A percentile compares a stretch with the other conserved stretches of the same genome.
Conservation (phyloP, 768 basidiomycete species). For the Russula compacta region DNA sequence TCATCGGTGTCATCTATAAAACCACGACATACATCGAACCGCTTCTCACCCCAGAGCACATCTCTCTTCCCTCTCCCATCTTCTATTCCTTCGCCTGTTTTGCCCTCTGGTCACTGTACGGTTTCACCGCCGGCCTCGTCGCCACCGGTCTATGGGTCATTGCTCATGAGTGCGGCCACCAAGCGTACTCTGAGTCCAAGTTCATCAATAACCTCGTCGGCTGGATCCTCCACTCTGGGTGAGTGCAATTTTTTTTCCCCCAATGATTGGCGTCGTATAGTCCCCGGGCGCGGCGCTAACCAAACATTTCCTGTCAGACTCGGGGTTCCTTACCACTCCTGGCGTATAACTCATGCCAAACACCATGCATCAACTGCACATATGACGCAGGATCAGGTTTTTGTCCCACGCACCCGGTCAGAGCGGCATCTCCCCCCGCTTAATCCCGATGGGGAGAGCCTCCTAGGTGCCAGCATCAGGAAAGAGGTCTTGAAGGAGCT, state of each 20-base stretch:
- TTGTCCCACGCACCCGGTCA: slow-evolving; percentile 84
- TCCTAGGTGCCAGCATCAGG: slow-evolving; percentile 53
- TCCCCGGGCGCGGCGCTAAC: neutral
- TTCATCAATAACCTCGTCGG: slow-evolving; percentile 86
- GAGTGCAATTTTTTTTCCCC: slow-evolving; percentile 24
- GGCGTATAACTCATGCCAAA: slow-evolving; percentile 89
- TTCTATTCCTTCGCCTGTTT: slow-evolving; percentile 56
- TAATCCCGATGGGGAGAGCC: slow-evolving; percentile 58
- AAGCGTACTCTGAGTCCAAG: slow-evolving; percentile 92
- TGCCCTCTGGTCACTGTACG: slow-evolving; percentile 71
- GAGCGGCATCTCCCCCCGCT: slow-evolving; percentile 55
- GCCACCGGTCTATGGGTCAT: slow-evolving; percentile 92
- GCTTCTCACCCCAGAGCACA: slow-evolving; percentile 44
- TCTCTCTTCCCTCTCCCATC: slow-evolving; percentile 49
- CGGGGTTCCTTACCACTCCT: slow-evolving; percentile 94
- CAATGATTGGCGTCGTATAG: neutral
- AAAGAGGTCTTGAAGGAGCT: slow-evolving; percentile 64
- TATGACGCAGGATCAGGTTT: slow-evolving; percentile 93
- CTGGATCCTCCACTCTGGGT: slow-evolving; percentile 88
- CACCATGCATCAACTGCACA: slow-evolving; percentile 94
- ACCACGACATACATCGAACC: slow-evolving; percentile 54
- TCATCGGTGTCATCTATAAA: slow-evolving; percentile 64
- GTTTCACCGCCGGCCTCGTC: slow-evolving; percentile 76
- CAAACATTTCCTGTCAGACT: slow-evolving; percentile 39
- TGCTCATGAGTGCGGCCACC: slow-evolving; percentile 94